These are phyloP conservation scores for Bathelium albidoporum DNA, from an alignment of 495 filamentous ascomycete genomes.

Conservation along the genomic window DNA sequence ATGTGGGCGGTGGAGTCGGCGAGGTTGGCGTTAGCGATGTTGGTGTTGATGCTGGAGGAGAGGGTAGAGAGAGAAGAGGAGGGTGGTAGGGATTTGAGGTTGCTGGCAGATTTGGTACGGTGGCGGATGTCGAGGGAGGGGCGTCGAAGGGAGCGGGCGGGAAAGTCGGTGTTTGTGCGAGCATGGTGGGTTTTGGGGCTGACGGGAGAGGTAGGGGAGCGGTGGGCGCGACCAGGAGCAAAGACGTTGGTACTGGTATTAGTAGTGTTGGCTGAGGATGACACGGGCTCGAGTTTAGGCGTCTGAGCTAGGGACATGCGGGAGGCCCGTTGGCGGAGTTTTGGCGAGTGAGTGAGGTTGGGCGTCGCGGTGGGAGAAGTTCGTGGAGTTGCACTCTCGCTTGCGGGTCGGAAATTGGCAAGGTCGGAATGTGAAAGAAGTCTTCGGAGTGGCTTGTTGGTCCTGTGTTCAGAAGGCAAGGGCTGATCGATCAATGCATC, in stretches of 20 bases:
- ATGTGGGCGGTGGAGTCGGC: constrained; percentile 70
- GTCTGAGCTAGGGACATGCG: constrained; percentile 27
- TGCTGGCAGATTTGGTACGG: constrained; percentile 32
- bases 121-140: constrained; percentile 48
- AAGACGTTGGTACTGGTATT: background rate
- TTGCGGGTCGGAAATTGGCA: constrained; percentile 24
- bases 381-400: constrained; percentile 8
- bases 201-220: constrained; percentile 25
- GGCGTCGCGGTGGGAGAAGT: constrained; percentile 7
- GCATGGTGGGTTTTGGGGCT: constrained; percentile 25
- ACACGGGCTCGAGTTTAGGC: constrained; percentile 27
- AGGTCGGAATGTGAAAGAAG: constrained; percentile 32
- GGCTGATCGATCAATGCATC: background rate
- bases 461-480: background rate
- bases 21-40: constrained; percentile 56
- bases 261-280: constrained; percentile 1
- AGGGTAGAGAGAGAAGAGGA: too few relatives aligned
- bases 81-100: background rate
- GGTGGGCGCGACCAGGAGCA: constrained; percentile 7
- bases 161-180: background rate
- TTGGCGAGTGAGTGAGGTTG: constrained; percentile 20
- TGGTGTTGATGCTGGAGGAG: too few relatives aligned
- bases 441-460: constrained; percentile 21
- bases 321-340: constrained; percentile 23
- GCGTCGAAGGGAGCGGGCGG: constrained; percentile 17